A percentile compares a stretch with the other conserved stretches of the same genome.
Conservation (phyloP, 495 filamentous ascomycete genomes). For the Staphylotrichum tortipilum region DNA sequence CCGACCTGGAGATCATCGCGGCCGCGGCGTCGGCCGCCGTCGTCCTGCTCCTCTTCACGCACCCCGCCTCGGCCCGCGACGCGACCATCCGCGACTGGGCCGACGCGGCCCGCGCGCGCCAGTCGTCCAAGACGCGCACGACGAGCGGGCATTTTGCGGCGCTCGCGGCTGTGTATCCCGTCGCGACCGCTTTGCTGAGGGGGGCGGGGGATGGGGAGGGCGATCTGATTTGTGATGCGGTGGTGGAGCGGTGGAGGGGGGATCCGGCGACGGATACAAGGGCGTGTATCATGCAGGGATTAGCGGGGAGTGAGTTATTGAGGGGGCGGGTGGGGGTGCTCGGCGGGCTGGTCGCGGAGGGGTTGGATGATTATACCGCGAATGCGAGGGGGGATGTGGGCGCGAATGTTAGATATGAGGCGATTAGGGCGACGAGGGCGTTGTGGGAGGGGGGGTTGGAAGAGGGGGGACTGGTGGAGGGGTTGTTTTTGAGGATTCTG, state of each 20-base stretch:
- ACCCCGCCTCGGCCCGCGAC: conserved; percentile 17
- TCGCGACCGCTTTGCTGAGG: conserved; percentile 20
- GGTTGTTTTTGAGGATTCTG: conserved; percentile 43
- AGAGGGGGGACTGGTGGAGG: conserved; percentile 10
- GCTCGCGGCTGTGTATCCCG: conserved; percentile 29
- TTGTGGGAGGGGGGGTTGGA: conserved; percentile 35
- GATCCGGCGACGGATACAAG: conserved; percentile 48
- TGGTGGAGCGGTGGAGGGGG: conserved; percentile 33
- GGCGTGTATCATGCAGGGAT: conserved; percentile 51
- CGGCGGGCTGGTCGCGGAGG: conserved; percentile 36
- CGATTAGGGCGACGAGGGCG: conserved; percentile 51
- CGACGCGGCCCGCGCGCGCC: conserved; percentile 23
- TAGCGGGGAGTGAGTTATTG: conserved; percentile 40
- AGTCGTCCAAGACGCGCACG: conserved; percentile 19
- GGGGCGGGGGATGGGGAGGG: conserved; percentile 11
- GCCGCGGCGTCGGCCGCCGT: conserved; percentile 37
- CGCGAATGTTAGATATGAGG: conserved; percentile 70
- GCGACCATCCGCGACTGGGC: conserved; percentile 33
- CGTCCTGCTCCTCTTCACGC: conserved; percentile 32
- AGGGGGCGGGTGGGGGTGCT: conserved; percentile 25
- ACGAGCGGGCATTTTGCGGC: conserved; percentile 36
- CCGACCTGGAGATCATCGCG: conserved; percentile 34
- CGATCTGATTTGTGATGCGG: conserved; percentile 19
- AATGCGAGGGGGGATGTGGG: conserved; percentile 83
- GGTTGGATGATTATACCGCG: conserved; percentile 80